Percentiles rank a stretch among this genome's conserved stretches.
phyloP scores from a whole-genome alignment of 2,329 filamentous ascomycete genomes.

The Nemania sp. region DNA sequence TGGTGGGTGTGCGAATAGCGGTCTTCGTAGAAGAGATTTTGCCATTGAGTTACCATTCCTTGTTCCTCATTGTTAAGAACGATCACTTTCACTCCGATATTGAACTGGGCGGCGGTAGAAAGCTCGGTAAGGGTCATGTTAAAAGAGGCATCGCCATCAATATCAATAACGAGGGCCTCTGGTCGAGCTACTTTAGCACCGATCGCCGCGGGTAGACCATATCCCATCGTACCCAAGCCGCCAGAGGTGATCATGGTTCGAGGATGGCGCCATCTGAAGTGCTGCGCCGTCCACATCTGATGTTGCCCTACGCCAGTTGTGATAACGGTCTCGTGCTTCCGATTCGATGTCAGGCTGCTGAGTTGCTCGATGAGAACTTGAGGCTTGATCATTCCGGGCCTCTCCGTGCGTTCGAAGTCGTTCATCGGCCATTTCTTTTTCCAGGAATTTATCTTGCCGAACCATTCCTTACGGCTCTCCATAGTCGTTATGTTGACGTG shows the following conservation, averaged over 20 bases:
- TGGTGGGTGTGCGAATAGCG: constrained; percentile 92
- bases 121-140: constrained; percentile 98
- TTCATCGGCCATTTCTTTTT: constrained; percentile 86
- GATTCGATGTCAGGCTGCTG: constrained; percentile 74
- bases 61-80: constrained; percentile 97
- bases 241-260: constrained; percentile 81
- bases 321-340: constrained; percentile 86
- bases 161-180: constrained; percentile 92
- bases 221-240: constrained; percentile 50
- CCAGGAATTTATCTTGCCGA: constrained; percentile 82
- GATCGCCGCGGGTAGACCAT: constrained; percentile 6
- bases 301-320: constrained; percentile 95
- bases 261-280: constrained; percentile 63
- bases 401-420: constrained; percentile 76
- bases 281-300: constrained; percentile 98
- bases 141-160: constrained; percentile 98
- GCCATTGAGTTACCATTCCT: constrained; percentile 99
- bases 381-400: constrained; percentile 81
- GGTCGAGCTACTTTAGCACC: constrained; percentile 47
- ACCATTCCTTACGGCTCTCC: constrained; percentile 79
- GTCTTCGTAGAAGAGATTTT: constrained; percentile 95
- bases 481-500: constrained; percentile 44
- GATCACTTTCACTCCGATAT: constrained; percentile 94
- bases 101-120: constrained; percentile 89
- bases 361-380: constrained; percentile 91